Evolutionary conservation across 768 basidiomycete genomes (phyloP).

Genomic region (Cubamyces lactineus): DNA sequence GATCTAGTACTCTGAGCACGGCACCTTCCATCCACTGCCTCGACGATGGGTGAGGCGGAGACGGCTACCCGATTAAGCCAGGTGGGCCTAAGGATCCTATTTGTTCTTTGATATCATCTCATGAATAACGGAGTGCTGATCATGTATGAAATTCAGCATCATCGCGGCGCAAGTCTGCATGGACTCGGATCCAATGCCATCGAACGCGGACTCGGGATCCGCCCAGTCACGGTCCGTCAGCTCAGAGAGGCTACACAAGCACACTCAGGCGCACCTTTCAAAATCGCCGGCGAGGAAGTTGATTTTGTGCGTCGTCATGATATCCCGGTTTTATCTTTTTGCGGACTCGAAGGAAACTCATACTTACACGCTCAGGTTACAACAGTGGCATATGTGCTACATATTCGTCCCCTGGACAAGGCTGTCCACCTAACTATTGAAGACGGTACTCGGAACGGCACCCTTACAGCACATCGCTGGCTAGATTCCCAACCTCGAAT

Average conservation of each 20-base stretch:
- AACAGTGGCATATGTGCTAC: slow-evolving; percentile 50
- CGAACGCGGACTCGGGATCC: too few relatives aligned
- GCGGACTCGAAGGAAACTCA: slow-evolving; percentile 19
- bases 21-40: too few relatives aligned
- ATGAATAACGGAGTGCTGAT: too few relatives aligned
- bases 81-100: too few relatives aligned
- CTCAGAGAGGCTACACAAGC: slow-evolving; percentile 46
- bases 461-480: slow-evolving; percentile 22
- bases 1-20: too few relatives aligned
- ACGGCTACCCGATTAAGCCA: too few relatives aligned
- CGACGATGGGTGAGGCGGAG: too few relatives aligned
- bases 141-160: too few relatives aligned
- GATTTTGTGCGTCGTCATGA: slow-evolving; percentile 32
- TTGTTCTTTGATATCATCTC: too few relatives aligned
- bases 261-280: slow-evolving; percentile 46
- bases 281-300: slow-evolving; percentile 48
- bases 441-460: slow-evolving; percentile 42
- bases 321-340: not conserved
- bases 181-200: not conserved
- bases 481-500: slow-evolving; percentile 1
- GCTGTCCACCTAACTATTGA: slow-evolving; percentile 26
- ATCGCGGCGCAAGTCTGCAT: not conserved
- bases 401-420: slow-evolving; percentile 21
- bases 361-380: slow-evolving; percentile 43
- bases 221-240: slow-evolving; percentile 62